Evolutionary conservation across 192 early-diverging fungal species (phyloP), one percentile per base, ranked within the genome.

Genomic region (Pilobolus umbonatus): DNA sequence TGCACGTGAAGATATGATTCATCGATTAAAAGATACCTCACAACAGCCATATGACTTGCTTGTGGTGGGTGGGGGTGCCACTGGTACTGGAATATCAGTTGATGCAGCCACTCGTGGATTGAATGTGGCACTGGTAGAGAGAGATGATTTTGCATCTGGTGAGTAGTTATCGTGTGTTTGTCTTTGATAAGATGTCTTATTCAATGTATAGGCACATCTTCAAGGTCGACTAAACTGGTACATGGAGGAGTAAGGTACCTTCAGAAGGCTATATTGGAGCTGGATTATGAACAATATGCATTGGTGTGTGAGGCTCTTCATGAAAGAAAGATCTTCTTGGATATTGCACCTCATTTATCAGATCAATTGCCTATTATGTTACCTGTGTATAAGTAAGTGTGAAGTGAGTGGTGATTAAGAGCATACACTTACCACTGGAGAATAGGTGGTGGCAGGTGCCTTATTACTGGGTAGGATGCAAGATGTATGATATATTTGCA

Each of bases 211-310:
- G 95, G 96, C 24, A 96, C 96, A 3, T 90, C 87, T 34, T 94
- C 92, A 1, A 74, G 91, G 45, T 92, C 89, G 22, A 98, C 96
- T 15, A 98, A 98, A 69, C 81, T 98, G 17, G 91, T 98, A 24
- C 96, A 98, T 64, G 96, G 96, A 57, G 96, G 96, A 52, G 96
- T 98, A 28, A 79, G 96, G 55, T 98, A 98, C 71, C 77, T 98
- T 51, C 89, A 98, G 65, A 98, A 98, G 79, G 94, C 96, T 21
- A 85, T 98, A 50, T 80, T 85, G 75, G 93, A 95, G 46, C 71
- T 94, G 25, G 96, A 98, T 64, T 93, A 91, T 75, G 94, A 90
- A 75, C 96, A 98, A 69, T 95, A 89, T 87, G 92, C 92, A 73
- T 81, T 98, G 49, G 96, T 98, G 21, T 78, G 81, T 46, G 94